Base-by-base conservation (phyloP, 2,329 filamentous ascomycete genomes). In the Achaetomium macrosporum region DNA sequence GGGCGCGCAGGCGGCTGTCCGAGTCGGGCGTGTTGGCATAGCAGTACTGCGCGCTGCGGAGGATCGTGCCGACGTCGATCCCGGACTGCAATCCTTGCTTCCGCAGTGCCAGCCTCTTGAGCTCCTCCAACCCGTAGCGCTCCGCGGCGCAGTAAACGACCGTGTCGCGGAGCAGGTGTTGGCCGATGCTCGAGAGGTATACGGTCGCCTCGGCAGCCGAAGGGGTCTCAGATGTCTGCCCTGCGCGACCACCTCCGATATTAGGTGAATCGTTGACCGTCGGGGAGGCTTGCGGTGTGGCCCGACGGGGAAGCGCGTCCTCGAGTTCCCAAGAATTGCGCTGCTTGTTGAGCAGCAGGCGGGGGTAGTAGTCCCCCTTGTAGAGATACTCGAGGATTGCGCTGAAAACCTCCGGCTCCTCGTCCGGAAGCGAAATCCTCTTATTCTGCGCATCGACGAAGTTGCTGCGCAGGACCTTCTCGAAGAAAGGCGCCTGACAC, bases 341-440 rank as follows among this genome's bases (percentile, higher is more conserved):
- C 71, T 85, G 84, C 79, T 88, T 90, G 81, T 88, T 88, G 71
- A 90, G 88, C 63, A 95, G 68, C 74, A 96, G 79, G 71, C 90
- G 88, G 52, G 91, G 91, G 71, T 88, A 93, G 75, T 95, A 96
- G 79, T 95, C 90, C 62, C 88, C 90, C 77, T 95, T 95, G 85
- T 96, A 96, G 62, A 96, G 83, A 71, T 91, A 96, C 76, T 96
- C 91, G 75, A 96, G 89, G 65, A 96, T 78, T 66, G 87, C 91
- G 69, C 90, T 95, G 73, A 96, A 88, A 70, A 95, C 82, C 77
- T 95, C 90, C 63, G 91, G 90, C 76, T 95, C 89, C 79, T 88
- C 86, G 65, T 82, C 76, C 59, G 76, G 77, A 66, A 81, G 87
- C 76, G 77, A 87, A 76, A 82, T 85, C 71, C 82, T 90, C 82